These are phyloP conservation scores for Bonia amplexicaulis DNA, from an alignment of 176 grass and related monocot species.

Conservation along the genomic window DNA sequence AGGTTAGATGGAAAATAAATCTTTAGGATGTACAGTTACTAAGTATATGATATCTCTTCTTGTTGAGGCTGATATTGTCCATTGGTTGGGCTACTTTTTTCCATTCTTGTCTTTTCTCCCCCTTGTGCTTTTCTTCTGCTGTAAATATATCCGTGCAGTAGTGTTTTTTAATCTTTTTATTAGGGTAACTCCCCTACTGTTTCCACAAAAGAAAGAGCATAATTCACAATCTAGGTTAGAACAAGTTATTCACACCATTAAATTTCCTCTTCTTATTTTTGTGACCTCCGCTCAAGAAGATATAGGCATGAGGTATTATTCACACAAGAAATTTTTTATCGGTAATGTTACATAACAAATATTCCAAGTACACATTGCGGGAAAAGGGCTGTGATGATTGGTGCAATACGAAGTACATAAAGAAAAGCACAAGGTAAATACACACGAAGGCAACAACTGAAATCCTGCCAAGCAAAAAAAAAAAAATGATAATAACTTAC, in stretches of 20 bases:
- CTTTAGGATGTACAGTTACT: not conserved
- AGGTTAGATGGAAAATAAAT: not conserved
- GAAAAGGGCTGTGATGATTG: not conserved
- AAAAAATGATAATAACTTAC: slow-evolving; percentile 44
- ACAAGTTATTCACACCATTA: not conserved
- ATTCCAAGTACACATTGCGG: not conserved
- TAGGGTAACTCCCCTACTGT: not conserved
- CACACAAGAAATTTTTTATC: not conserved
- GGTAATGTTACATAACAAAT: not conserved
- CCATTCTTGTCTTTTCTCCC: not conserved
- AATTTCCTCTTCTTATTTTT: not conserved
- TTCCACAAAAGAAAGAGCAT: not conserved
- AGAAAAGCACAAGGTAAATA: not conserved
- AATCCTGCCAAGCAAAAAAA: slow-evolving; percentile 1
- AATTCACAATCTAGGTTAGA: not conserved
- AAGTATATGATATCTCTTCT: not conserved
- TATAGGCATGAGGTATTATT: slow-evolving; percentile 4
- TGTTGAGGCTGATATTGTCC: not conserved
- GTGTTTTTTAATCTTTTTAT: not conserved
- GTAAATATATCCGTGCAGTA: not conserved
- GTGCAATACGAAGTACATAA: not conserved
- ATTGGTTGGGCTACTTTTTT: not conserved
- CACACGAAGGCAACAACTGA: slow-evolving; percentile 10
- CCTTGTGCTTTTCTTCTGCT: not conserved
- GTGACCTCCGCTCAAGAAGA: not conserved